Percentiles rank a stretch among this genome's conserved stretches.
Conservation (phyloP, 1,284 basidiomycete species). For the Ustilago crameri region DNA sequence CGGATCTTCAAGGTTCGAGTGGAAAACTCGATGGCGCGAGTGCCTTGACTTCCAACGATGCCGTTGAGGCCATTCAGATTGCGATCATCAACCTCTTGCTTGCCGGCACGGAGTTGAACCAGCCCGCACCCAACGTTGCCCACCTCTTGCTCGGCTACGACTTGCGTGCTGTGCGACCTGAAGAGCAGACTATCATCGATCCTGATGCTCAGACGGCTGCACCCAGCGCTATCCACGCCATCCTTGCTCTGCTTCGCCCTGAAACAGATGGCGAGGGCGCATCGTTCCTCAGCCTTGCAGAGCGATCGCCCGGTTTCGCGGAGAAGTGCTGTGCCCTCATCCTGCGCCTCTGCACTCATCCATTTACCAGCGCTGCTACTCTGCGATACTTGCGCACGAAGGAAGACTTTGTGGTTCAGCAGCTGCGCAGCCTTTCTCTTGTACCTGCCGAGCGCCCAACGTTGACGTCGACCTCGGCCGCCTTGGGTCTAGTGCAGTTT, state of each 20-base stretch:
- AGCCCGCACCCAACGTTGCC: constrained; percentile 83
- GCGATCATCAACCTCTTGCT: constrained; percentile 88
- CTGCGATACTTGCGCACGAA: constrained; percentile 88
- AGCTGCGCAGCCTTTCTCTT: constrained; percentile 78
- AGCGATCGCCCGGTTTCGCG: constrained; percentile 76
- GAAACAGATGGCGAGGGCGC: constrained; percentile 30
- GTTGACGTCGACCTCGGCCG: constrained; percentile 51
- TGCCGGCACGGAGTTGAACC: constrained; percentile 77
- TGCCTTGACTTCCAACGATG: constrained; percentile 65
- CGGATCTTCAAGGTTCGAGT: constrained; percentile 72
- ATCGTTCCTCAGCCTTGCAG: constrained; percentile 42
- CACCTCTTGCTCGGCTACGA: constrained; percentile 88
- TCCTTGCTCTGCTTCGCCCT: constrained; percentile 71
- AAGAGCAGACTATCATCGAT: constrained; percentile 70
- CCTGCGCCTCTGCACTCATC: constrained; percentile 85
- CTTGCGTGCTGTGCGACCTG: constrained; percentile 70
- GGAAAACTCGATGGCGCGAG: constrained; percentile 62
- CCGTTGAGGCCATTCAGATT: constrained; percentile 77
- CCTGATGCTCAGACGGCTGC: constrained; percentile 70
- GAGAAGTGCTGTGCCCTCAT: constrained; percentile 87
- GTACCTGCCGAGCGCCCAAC: constrained; percentile 47
- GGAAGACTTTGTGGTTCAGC: constrained; percentile 88
- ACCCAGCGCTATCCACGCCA: constrained; percentile 75
- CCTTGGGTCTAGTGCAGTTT: constrained; percentile 78
- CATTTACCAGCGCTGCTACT: constrained; percentile 82